Base-by-base conservation (phyloP, 441 rosid species). In the Francoa sonchifolia region DNA sequence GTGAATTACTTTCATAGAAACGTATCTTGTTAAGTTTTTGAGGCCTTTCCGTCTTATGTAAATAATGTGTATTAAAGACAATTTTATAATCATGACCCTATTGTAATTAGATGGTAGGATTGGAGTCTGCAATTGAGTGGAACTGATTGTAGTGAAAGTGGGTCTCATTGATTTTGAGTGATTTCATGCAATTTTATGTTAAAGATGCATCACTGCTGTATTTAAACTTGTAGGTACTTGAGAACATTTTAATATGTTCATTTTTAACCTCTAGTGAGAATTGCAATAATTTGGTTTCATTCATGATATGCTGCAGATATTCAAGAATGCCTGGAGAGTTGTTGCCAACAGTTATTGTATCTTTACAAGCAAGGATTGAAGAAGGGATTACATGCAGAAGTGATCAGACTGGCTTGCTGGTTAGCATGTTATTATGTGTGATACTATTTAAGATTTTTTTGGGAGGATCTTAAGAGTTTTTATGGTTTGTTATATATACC, bases 241-340 rank as follows among this genome's bases (percentile, higher is more conserved):
- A 32, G 35, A 17, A 12, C 35, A 11, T 32, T 8, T 11, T 12
- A 32, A 6, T 19, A 35, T 35, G 16, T 8, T 17, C 10, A 3
- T 35, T 4, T 5, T 15, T 8, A 9, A 35, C 21, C 6, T 15
- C n/a, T n/a, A n/a, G n/a, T n/a, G n/a, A n/a, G n/a, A n/a, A n/a
- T n/a, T n/a, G n/a, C n/a, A n/a, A n/a, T n/a, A n/a, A 47, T 27
- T 15, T 47, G 44, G 35, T 59, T 37, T 12, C 55, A 41, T 47
- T 50, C 47, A 33, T 16, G 23, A 17, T 58, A 41, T 65, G 57
- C 48, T 52, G 41, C 71, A 82, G 95, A 59, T 89, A 84, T 67
- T 58, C 86, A 36, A 76, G 94, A 76, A 79, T 89, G 95, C 88
- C 94, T 5, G 63, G 55, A 52, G 80, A 84, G 35, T 72, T 89